Evolutionary conservation across 148 eudicot species (phyloP), one percentile per base, ranked within the genome.

Genomic region (Suaeda aralocaspica): DNA sequence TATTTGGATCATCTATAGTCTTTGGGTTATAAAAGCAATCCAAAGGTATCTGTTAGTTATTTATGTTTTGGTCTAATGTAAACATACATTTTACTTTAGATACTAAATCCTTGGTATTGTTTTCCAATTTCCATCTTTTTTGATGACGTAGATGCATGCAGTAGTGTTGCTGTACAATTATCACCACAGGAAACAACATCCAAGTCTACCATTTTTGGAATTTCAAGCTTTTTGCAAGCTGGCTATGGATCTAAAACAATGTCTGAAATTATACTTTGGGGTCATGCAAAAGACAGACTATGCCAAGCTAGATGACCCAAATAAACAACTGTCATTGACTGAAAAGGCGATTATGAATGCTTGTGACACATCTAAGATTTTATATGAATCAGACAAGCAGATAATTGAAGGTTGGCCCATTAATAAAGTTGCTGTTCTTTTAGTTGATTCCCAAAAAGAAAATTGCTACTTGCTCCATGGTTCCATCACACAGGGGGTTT

Each of bases 91-190:
- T 67, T 24, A 49, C 8, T 49, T 68, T 7, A 13, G 15, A 3
- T 49, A 18, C 52, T 58, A 51, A 24, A 16, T 65, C 46, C 68
- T 59, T 49, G 41, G 64, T n/a, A 24, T 57, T 21, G 57, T 73
- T 77, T 70, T 66, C 21, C 46, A 21, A 62, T 16, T 42, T 48
- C 29, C 25, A n/a, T 56, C 48, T 66, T 48, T 41, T 41, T 48
- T 72, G 60, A 72, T 80, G 13, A 11, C 76, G 34, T 76, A 93
- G 98, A 80, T 90, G 78, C 92, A 90, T 78, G 96, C 98, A 53
- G 95, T 86, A 60, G 98, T 89, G 78, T 64, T 93, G 71, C 92
- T 93, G 49, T 90, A 93, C 85, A 88, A 89, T 78, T 93, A 93
- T 70, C 89, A 90, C 83, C 94, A 88, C 66, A 76, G 90, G 69